Base-by-base conservation (phyloP, 192 early-diverging fungal genomes). In the Thoreauomyces humboldtii region DNA sequence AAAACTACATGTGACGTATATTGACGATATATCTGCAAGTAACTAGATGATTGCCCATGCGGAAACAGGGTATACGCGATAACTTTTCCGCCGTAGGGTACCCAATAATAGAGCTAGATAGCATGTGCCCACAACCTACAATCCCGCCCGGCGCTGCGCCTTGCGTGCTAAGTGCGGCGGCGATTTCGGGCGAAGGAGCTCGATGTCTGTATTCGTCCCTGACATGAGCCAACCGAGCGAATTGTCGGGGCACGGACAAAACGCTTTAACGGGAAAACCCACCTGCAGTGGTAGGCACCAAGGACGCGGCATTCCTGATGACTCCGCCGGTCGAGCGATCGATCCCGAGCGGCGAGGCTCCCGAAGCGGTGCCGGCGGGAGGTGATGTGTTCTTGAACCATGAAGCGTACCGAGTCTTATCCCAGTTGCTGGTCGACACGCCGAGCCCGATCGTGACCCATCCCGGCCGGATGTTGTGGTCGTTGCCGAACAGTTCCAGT, bases 401-500 rank as follows among this genome's bases (percentile, higher is more conserved):
- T 11, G 45, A 29, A 7, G 29, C 24, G 55, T 84, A 86, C 31
- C 47, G 37, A 36, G 43, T 50, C 7, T 61, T 31, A 58, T 81
- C 65, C 50, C 78, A 86, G 48, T 85, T 85, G 35, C 73, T 73
- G 9, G 48, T 33, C 6, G 73, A 67, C 12, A 84, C 50, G 4
- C 60, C 69, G 21, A 46, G 34, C 7, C 86, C 86, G 22, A 82
- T 62, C 0, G 86, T 87, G 22, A 87, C 43, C 86, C 86, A 87
- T 1, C 86, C 86, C 4, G 77, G 75, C 41, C 86, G 71, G 15
- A 86, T 70, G 66, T 83, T 86, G 53, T 73, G 35, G 56, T 84
- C 80, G 33, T 62, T 38, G 24, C 86, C 86, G 67, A 87, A 87
- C 29, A 87, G 71, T 57, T 86, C 81, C 17, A 87, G 70, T 47